These are phyloP conservation scores for Zychaea mexicana DNA, from an alignment of 371 early-diverging fungal genomes.

Conservation along the genomic window DNA sequence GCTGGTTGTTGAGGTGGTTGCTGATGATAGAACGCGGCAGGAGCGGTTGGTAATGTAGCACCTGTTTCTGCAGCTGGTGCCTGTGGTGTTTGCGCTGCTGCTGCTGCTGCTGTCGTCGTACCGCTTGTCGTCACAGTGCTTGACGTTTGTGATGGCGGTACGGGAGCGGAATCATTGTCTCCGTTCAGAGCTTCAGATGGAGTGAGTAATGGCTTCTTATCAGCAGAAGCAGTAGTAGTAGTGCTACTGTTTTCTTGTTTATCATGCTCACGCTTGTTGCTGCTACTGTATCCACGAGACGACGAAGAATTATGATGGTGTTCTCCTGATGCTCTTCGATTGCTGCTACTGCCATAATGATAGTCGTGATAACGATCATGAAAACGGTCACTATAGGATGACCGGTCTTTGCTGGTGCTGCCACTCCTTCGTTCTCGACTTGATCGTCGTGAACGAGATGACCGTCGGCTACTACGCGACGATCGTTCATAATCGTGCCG, in stretches of 20 bases:
- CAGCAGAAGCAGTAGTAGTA: constrained; percentile 16
- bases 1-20: background rate
- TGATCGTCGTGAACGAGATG: constrained; percentile 14
- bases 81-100: constrained; percentile 24
- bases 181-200: background rate
- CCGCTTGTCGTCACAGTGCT: too few species aligned
- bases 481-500: constrained; percentile 11
- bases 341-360: constrained; percentile 1
- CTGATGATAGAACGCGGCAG: background rate
- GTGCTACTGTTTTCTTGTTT: background rate
- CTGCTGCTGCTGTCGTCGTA: background rate
- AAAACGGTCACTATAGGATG: constrained; percentile 5
- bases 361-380: background rate
- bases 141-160: too few species aligned
- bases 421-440: constrained; percentile 17
- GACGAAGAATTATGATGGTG: background rate
- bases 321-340: background rate
- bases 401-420: constrained; percentile 8
- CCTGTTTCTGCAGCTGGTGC: constrained; percentile 13
- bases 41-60: background rate
- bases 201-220: background rate
- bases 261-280: background rate
- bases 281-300: constrained; percentile 1
- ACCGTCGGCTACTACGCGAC: constrained; percentile 10
- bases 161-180: background rate